These are phyloP conservation scores for Staphylotrichum longicolle DNA, from an alignment of 495 filamentous ascomycete species.

Conservation along the genomic window DNA sequence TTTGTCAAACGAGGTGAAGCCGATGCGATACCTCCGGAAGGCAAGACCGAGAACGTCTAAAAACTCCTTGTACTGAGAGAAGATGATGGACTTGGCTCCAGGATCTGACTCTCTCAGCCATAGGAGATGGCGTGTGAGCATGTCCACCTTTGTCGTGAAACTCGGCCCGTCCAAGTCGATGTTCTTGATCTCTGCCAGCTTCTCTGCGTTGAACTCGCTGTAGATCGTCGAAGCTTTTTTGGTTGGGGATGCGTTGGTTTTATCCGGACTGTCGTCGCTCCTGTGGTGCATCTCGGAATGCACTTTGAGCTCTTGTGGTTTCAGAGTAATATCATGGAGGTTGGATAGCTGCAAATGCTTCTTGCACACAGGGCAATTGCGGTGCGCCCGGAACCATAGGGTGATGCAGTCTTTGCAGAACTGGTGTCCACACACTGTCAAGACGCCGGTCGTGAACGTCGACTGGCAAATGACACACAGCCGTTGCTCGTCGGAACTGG, in stretches of 20 bases:
- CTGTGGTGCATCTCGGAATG: conserved; percentile 55
- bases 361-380: conserved; percentile 77
- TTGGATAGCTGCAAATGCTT: conserved; percentile 56
- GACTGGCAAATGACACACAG: conserved; percentile 80
- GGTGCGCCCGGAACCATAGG: conserved; percentile 65
- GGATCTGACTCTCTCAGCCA: conserved; percentile 84
- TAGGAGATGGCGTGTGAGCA: conserved; percentile 71
- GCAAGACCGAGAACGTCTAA: conserved; percentile 69
- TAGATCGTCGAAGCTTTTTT: conserved; percentile 58
- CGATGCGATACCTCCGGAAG: conserved; percentile 66
- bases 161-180: conserved; percentile 69
- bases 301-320: conserved; percentile 66
- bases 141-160: conserved; percentile 89
- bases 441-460: conserved; percentile 69
- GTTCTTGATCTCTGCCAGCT: conserved; percentile 75
- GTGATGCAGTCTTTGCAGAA: conserved; percentile 84
- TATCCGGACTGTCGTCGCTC: neutral
- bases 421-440: conserved; percentile 87
- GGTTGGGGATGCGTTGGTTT: conserved; percentile 6
- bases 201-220: conserved; percentile 64
- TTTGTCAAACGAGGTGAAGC: conserved; percentile 62
- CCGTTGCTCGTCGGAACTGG: conserved; percentile 54
- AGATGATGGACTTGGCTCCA: conserved; percentile 84
- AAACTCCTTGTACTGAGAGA: conserved; percentile 79
- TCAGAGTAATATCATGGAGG: conserved; percentile 80